Evolutionary conservation across 2,329 filamentous ascomycete genomes (phyloP), one percentile per base, ranked within the genome.

Genomic region (Fusarium torulosum): DNA sequence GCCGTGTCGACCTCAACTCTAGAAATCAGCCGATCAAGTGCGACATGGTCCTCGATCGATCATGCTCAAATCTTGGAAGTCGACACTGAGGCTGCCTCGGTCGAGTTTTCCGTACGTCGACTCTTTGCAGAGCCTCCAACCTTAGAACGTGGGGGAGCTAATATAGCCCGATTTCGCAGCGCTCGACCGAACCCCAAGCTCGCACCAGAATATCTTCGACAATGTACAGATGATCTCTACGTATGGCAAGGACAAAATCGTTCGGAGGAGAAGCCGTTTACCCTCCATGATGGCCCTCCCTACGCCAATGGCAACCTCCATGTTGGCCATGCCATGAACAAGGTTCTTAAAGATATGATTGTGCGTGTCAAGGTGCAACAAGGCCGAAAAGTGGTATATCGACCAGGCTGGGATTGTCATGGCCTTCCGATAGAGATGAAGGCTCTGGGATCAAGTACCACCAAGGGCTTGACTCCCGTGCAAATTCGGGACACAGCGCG

Each of bases 321-420:
- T 75, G 89, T 96, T 63, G 96, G 96, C 4, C 96, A 99, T 83
- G 94, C 96, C 35, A 83, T 99, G 75, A 99, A 99, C 80, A 99
- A 99, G 81, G 91, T 98, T 71, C 84, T 97, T 61, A 99, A 99
- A 82, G 96, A 99, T 79, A 92, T 98, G 74, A 92, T 97, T 64
- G 85, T 94, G 71, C 88, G 96, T 40, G 89, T 91, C 63, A 89
- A 97, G 80, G 82, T 98, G 62, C 88, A 92, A 63, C 86, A 90
- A 75, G 96, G 85, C 72, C 73, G 72, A 74, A 85, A 88, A 65
- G 90, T 98, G 33, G 84, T 89, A 38, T 99, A 96, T 75, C 84
- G 94, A 17, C 96, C 96, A 3, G 95, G 96, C 44, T 99, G 96
- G 96, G 96, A 99, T 77, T 99, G 96, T 70, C 96, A 99, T 82